Base-by-base conservation (phyloP, 169 alveolate species). In the Besnoitia besnoiti region DNA sequence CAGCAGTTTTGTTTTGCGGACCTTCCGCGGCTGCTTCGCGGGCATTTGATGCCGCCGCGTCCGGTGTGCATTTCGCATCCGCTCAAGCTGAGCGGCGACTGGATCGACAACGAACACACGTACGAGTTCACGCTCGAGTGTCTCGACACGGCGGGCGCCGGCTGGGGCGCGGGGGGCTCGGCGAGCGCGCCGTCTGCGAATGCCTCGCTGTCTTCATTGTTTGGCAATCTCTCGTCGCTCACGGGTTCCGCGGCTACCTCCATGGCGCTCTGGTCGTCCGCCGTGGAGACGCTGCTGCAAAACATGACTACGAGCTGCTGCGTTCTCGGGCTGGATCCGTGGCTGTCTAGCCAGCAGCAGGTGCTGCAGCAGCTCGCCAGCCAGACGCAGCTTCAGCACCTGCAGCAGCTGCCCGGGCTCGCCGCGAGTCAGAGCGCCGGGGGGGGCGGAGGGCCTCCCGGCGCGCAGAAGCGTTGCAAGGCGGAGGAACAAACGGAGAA, bases 81-180 rank as follows among this genome's bases (percentile, higher is more conserved):
- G 0, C 40, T 49, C 39, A 85, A 51, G 59, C 91, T 85, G 2
- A 19, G 77, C 16, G 91, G 91, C 24, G 91, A 85, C 73, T 85
- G 91, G 91, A 50, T 85, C 7, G 91, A 85, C 42, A 85, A 49
- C 91, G 91, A 85, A 80, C 91, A 85, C 39, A 35, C 91, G 59
- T 85, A 85, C 46, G 91, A 85, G 35, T 85, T 85, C 47, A n/a
- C 91, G 14, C 40, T 85, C 75, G 91, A 85, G 33, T 85, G 91
- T 39, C 44, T 85, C 10, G 91, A 85, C 91, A 85, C 91, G 82
- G 73, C 91, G 8, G 62, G 91, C 91, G 55, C 55, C 0, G 79
- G 82, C 59, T 46, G 47, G 77, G 40, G 91, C 55, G 46, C 7
- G 46, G 7, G 50, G 35, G 47, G 59, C 82, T 35, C 82, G 73